These are phyloP conservation scores for Pseudoturritis turrita DNA, from an alignment of 345 rosid species.

Conservation along the genomic window DNA sequence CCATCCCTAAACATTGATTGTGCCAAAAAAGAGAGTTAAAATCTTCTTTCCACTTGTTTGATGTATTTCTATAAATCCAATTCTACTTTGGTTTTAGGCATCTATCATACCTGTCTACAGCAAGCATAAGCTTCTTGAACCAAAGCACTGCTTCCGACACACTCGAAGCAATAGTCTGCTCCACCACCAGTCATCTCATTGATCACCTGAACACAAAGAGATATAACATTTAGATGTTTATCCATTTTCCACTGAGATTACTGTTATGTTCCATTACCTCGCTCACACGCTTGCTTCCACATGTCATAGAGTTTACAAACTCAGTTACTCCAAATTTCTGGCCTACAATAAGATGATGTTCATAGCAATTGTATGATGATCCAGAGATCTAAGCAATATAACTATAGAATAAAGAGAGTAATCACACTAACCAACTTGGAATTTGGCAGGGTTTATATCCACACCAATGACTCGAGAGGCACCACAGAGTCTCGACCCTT, in stretches of 20 bases:
- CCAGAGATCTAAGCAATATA: not conserved
- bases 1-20: slow-evolving; percentile 60
- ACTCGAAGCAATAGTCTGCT: slow-evolving; percentile 84
- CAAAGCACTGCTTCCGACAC: slow-evolving; percentile 55
- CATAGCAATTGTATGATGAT: not conserved
- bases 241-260: not conserved
- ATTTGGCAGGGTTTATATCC: slow-evolving; percentile 61
- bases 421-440: slow-evolving; percentile 51
- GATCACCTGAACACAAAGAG: slow-evolving; percentile 32
- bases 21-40: not conserved
- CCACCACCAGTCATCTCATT: slow-evolving; percentile 74
- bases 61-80: not conserved
- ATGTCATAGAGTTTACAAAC: slow-evolving; percentile 50
- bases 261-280: slow-evolving; percentile 38
- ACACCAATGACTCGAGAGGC: slow-evolving; percentile 77
- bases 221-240: not conserved
- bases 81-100: not conserved
- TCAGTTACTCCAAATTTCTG: slow-evolving; percentile 73
- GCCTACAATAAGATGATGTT: slow-evolving; percentile 32
- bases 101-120: slow-evolving; percentile 54
- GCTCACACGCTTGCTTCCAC: slow-evolving; percentile 47
- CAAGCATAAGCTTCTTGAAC: slow-evolving; percentile 67
- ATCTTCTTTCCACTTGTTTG: not conserved
- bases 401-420: not conserved
- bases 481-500: slow-evolving; percentile 76